Percentiles rank a stretch among this genome's conserved stretches.
Conservation (phyloP, 1,139 yeast species). For the Hansenula sp. region DNA sequence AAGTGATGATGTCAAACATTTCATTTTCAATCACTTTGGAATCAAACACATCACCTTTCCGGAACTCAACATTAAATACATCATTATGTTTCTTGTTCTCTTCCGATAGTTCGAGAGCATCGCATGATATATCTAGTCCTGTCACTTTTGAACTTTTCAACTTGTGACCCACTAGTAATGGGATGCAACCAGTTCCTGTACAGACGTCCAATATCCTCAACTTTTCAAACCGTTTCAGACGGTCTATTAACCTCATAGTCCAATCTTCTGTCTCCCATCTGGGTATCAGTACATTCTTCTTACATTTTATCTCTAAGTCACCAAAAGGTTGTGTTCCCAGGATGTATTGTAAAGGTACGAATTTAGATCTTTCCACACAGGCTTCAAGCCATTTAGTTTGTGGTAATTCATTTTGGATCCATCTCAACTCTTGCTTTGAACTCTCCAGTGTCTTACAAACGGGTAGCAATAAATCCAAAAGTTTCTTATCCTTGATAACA, state of each 20-base stretch:
- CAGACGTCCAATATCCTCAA: slow-evolving; percentile 58
- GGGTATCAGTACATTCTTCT: slow-evolving; percentile 74
- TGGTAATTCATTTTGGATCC: slow-evolving; percentile 43
- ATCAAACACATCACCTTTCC: slow-evolving; percentile 19
- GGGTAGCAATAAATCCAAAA: slow-evolving; percentile 21
- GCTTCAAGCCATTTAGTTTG: slow-evolving; percentile 26
- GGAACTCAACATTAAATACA: slow-evolving; percentile 12
- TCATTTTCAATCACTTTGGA: slow-evolving; percentile 3
- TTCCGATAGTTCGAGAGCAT: slow-evolving; percentile 48
- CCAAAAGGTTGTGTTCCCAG: slow-evolving; percentile 90
- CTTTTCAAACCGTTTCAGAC: slow-evolving; percentile 19
- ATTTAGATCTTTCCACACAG: slow-evolving; percentile 36
- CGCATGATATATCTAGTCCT: slow-evolving; percentile 59
- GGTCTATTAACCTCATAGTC: slow-evolving; percentile 43
- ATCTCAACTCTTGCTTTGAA: slow-evolving; percentile 42
- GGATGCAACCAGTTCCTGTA: slow-evolving; percentile 89
- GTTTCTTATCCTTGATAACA: slow-evolving; percentile 9
- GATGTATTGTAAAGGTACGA: slow-evolving; percentile 77
- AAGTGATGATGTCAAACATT: slow-evolving; percentile 49
- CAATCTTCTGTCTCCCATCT: slow-evolving; percentile 97
- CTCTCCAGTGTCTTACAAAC: slow-evolving; percentile 30
- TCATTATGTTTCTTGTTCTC: slow-evolving; percentile 33
- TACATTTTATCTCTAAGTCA: slow-evolving; percentile 52
- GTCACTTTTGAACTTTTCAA: slow-evolving; percentile 29
- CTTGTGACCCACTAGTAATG: slow-evolving; percentile 43